phyloP scores from a whole-genome alignment of 306 rosid species.

The Crotalaria pallida region DNA sequence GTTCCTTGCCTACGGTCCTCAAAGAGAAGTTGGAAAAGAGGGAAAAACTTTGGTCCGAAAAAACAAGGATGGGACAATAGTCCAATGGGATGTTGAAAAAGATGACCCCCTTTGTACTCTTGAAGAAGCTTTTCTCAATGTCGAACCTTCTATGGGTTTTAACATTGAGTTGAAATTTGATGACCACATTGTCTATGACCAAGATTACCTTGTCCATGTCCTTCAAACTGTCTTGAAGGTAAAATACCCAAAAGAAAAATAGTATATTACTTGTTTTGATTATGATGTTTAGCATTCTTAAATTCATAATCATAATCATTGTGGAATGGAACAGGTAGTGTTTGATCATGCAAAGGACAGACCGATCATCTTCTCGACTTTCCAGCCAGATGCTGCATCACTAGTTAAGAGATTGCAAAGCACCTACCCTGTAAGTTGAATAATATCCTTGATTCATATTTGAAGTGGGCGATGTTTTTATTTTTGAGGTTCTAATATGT shows the following conservation, averaged over 20 bases:
- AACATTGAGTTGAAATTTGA: conserved; percentile 83
- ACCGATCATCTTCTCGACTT: conserved; percentile 63
- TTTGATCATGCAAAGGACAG: conserved; percentile 52
- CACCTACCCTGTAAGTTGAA: conserved; percentile 53
- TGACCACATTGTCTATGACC: conserved; percentile 50
- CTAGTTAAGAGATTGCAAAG: conserved; percentile 52
- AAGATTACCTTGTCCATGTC: conserved; percentile 35
- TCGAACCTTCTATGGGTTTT: conserved; percentile 55
- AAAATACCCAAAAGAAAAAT: no score
- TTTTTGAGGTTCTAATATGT: not conserved
- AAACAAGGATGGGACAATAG: conserved; percentile 44
- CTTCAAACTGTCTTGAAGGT: conserved; percentile 57
- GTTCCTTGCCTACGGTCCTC: conserved; percentile 70
- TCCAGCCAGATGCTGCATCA: conserved; percentile 74
- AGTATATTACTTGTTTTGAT: not conserved
- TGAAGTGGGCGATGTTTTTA: not conserved
- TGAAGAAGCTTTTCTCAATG: conserved; percentile 55
- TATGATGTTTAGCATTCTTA: not conserved
- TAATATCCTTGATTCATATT: not conserved
- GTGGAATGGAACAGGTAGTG: conserved; percentile 56
- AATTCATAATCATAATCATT: not conserved
- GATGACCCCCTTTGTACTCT: conserved; percentile 73
- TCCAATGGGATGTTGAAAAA: conserved; percentile 62
- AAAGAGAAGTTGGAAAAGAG: conserved; percentile 39
- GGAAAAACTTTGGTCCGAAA: conserved; percentile 54